Conservation (phyloP, 192 early-diverging fungal genomes). For the Mortierella hygrophila region DNA sequence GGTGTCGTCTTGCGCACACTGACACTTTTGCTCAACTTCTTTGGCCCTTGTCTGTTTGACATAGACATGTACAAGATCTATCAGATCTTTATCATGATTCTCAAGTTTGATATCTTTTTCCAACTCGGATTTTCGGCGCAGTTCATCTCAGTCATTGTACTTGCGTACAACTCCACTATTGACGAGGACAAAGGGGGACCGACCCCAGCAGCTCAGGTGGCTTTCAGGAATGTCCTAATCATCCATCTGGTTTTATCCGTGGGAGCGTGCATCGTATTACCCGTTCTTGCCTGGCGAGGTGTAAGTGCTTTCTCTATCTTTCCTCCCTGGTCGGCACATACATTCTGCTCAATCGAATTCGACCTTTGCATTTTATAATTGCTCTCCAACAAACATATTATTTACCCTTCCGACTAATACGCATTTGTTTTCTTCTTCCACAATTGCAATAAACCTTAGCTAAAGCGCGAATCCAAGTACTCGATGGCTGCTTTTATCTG, state of each 20-base stretch:
- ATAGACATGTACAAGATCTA: constrained; percentile 80
- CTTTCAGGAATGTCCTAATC: constrained; percentile 39
- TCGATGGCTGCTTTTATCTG: constrained; percentile 72
- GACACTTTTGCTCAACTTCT: neutral
- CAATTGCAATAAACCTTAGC: constrained; percentile 33
- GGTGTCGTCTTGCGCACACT: neutral
- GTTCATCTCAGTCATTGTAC: constrained; percentile 73
- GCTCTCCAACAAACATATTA: neutral
- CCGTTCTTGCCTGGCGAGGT: constrained; percentile 66
- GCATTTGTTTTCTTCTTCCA: neutral
- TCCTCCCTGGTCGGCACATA: neutral
- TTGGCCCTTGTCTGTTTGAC: neutral
- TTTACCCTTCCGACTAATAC: neutral
- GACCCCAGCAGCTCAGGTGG: neutral
- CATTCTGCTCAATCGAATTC: neutral
- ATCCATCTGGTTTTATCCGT: constrained; percentile 63
- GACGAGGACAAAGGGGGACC: too few species aligned
- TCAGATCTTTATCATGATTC: constrained; percentile 83
- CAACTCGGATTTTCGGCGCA: constrained; percentile 85
- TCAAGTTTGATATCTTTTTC: constrained; percentile 87
- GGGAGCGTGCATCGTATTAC: constrained; percentile 60
- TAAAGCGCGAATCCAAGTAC: constrained; percentile 63
- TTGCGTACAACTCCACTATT: constrained; percentile 25
- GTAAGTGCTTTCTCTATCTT: constrained; percentile 52
- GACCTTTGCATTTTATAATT: neutral